Percentiles rank a stretch among this genome's conserved stretches.
Evolutionary conservation across 75 land plant species (phyloP).

Genomic region (Picea glauca): DNA sequence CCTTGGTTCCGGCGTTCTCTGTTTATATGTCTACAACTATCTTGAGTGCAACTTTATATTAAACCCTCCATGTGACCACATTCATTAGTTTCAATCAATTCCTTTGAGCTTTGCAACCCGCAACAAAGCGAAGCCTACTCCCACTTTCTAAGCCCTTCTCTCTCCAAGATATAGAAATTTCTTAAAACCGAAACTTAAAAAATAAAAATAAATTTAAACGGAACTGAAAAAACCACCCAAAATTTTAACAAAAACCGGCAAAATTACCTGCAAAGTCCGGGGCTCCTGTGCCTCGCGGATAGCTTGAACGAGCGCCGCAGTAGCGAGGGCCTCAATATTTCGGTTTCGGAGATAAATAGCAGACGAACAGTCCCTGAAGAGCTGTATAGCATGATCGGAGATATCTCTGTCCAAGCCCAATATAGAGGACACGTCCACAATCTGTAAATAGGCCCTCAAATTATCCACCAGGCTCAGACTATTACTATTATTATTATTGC

Average conservation of each 20-base stretch:
- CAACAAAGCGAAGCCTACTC: no score
- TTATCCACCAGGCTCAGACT: conserved; percentile 52
- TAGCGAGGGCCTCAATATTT: conserved; percentile 85
- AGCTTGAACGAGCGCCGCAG: conserved; percentile 88
- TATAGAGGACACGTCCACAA: conserved; percentile 77
- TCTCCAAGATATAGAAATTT: no score
- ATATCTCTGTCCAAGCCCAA: conserved; percentile 69
- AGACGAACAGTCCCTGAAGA: conserved; percentile 78
- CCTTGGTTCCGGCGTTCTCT: no score
- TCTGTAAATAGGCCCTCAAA: conserved; percentile 81
- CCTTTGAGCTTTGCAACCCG: no score
- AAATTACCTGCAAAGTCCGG: conserved; percentile 75
- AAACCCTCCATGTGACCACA: no score
- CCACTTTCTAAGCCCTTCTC: no score
- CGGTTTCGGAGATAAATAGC: conserved; percentile 77
- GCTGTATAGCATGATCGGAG: conserved; percentile 76
- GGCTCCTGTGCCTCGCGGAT: conserved; percentile 88
- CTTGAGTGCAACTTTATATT: no score
- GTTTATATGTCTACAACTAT: no score
- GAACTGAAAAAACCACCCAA: not conserved
- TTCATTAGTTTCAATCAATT: no score
- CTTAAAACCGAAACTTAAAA: no score
- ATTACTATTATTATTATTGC: conserved; percentile 1
- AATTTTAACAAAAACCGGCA: not conserved
- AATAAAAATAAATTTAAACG: not conserved